These are phyloP conservation scores for Nitzschia putrida DNA, from an alignment of 108 stramenopile genomes.

Conservation along the genomic window DNA sequence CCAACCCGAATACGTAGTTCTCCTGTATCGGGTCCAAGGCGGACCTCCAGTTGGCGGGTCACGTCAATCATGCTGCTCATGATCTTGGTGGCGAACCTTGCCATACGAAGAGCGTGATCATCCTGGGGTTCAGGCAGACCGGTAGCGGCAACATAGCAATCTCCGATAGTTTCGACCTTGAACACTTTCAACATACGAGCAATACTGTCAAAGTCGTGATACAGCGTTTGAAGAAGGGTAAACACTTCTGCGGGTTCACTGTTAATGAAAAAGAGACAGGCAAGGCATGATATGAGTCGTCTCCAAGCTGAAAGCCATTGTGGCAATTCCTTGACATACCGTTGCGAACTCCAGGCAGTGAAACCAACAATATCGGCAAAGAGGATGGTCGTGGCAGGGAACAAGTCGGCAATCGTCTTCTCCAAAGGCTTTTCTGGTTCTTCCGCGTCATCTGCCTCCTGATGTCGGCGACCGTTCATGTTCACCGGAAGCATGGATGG, in stretches of 20 bases:
- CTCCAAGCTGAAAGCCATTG: background rate
- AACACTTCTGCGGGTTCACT: slow-evolving; percentile 23
- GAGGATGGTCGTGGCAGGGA: slow-evolving; percentile 15
- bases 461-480: background rate
- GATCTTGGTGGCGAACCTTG: slow-evolving; percentile 14
- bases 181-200: slow-evolving; percentile 14
- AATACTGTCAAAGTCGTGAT: slow-evolving; percentile 9
- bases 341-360: slow-evolving; percentile 16
- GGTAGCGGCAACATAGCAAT: slow-evolving; percentile 32
- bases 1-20: slow-evolving; percentile 55
- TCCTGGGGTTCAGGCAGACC: slow-evolving; percentile 25
- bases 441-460: background rate
- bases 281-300: background rate
- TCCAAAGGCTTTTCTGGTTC: background rate
- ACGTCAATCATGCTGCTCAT: slow-evolving; percentile 23
- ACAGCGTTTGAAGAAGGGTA: slow-evolving; percentile 16
- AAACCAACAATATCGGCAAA: slow-evolving; percentile 24
- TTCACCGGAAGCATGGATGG: too few species aligned
- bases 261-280: background rate
- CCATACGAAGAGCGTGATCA: slow-evolving; percentile 31
- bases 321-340: slow-evolving; percentile 7
- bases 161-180: slow-evolving; percentile 26
- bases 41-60: slow-evolving; percentile 16
- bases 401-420: slow-evolving; percentile 13
- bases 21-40: slow-evolving; percentile 22